A percentile compares a stretch with the other conserved stretches of the same genome.
These are phyloP conservation scores for Amanita exitialis DNA, from an alignment of 768 basidiomycete genomes.

Conservation along the genomic window DNA sequence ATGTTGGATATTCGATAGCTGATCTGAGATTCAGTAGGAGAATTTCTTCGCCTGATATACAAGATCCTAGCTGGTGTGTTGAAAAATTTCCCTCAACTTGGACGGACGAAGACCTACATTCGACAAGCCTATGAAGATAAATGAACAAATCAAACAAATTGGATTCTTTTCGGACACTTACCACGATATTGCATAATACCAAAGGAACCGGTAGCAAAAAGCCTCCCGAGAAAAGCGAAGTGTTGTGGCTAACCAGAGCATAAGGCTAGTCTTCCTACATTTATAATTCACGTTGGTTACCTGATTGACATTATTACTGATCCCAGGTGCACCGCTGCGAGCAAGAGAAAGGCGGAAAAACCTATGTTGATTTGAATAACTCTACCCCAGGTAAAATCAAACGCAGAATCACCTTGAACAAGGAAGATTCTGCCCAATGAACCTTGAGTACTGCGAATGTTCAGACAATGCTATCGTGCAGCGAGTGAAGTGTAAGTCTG, in stretches of 20 bases:
- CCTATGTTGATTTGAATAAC: background rate
- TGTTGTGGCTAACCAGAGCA: background rate
- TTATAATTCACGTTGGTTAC: conserved; percentile 1
- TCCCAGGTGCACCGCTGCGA: conserved; percentile 13
- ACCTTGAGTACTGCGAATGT: conserved; percentile 15
- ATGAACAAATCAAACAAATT: background rate
- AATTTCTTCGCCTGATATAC: conserved; percentile 11
- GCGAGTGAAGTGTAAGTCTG: background rate
- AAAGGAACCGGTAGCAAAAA: conserved; percentile 13
- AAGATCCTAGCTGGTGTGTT: conserved; percentile 11
- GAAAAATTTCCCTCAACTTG: background rate
- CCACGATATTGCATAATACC: conserved; percentile 13
- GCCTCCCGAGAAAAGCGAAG: conserved; percentile 7
- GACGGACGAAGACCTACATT: conserved; percentile 10
- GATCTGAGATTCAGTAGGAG: conserved; percentile 11
- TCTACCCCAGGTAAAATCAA: background rate
- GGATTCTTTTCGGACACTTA: conserved; percentile 4
- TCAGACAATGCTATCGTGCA: conserved; percentile 14
- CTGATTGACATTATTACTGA: conserved; percentile 10
- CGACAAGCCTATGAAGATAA: conserved; percentile 14
- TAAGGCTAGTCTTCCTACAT: background rate
- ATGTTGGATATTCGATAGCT: conserved; percentile 12
- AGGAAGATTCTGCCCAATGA: conserved; percentile 14
- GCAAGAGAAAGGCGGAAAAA: background rate
- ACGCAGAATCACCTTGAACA: conserved; percentile 11